phyloP scores from a whole-genome alignment of 495 filamentous ascomycete genomes.

The Terfezia claveryi region DNA sequence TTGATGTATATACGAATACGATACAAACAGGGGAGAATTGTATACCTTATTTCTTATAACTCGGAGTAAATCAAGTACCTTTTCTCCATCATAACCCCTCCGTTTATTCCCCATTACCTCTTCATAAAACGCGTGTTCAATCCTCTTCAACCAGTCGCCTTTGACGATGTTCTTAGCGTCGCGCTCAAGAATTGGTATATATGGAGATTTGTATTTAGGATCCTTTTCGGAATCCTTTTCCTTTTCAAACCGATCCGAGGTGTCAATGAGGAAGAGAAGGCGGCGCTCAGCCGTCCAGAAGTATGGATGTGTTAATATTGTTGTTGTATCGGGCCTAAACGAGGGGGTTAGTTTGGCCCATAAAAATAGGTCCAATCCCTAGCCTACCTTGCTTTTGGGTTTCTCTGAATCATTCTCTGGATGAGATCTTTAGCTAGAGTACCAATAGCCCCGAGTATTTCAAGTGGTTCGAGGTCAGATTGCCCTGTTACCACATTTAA shows the following conservation, averaged over 20 bases:
- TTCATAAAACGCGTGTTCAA: conserved; percentile 66
- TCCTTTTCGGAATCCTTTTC: conserved; percentile 77
- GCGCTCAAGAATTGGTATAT: conserved; percentile 41
- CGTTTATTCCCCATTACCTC: conserved; percentile 67
- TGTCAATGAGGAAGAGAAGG: conserved; percentile 73
- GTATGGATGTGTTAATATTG: conserved; percentile 81
- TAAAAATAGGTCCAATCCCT: not conserved
- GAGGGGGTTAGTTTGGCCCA: not conserved
- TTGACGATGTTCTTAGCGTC: conserved; percentile 32
- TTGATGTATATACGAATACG: not conserved
- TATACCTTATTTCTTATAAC: conserved; percentile 69
- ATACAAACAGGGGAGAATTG: not conserved
- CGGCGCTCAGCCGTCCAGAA: conserved; percentile 83
- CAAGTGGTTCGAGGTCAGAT: conserved; percentile 48
- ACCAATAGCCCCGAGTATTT: conserved; percentile 53
- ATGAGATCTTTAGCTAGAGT: conserved; percentile 76
- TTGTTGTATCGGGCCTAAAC: conserved; percentile 39
- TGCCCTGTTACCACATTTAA: conserved; percentile 83
- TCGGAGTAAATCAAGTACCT: conserved; percentile 66
- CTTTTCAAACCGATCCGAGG: conserved; percentile 85
- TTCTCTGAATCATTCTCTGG: conserved; percentile 52
- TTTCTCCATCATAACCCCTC: conserved; percentile 61
- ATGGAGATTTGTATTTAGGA: conserved; percentile 36
- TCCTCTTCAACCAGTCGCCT: conserved; percentile 52
- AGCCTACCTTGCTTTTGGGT: conserved; percentile 39